These are phyloP conservation scores for Haematococcus lacustris DNA, from an alignment of 139 green algal genomes.

Conservation along the genomic window DNA sequence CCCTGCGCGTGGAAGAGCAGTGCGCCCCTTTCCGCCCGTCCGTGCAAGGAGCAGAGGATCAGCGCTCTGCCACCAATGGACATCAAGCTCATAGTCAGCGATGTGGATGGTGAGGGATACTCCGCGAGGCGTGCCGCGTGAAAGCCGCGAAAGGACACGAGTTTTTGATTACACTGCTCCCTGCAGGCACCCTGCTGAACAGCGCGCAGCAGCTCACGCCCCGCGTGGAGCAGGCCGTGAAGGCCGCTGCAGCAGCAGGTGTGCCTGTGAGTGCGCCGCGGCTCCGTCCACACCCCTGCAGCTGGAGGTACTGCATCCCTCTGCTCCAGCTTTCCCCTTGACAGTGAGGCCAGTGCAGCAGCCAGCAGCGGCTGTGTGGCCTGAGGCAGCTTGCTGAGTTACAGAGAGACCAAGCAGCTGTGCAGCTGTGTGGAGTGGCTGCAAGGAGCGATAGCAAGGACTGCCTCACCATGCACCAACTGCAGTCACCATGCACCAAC, in stretches of 20 bases:
- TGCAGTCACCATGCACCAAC: no score
- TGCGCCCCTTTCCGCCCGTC: no score
- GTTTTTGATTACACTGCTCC: neutral
- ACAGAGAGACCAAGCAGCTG: neutral
- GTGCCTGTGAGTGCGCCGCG: slow-evolving; percentile 43
- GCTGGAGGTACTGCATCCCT: no score
- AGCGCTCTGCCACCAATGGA: no score
- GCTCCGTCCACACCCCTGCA: neutral
- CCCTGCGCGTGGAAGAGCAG: no score
- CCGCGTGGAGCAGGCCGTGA: slow-evolving; percentile 35
- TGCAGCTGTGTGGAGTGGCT: neutral
- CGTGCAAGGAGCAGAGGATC: no score
- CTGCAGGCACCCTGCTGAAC: slow-evolving; percentile 73
- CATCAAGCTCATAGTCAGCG: no score
- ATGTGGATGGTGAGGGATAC: no score
- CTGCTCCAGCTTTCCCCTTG: no score
- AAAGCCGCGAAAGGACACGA: no score
- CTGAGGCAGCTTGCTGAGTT: neutral
- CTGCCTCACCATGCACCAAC: no score
- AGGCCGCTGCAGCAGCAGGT: slow-evolving; percentile 37
- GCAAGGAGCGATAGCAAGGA: neutral
- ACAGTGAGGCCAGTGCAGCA: neutral
- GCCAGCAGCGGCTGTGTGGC: neutral
- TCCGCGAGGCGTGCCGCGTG: no score
- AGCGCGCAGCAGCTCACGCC: slow-evolving; percentile 49